Evolutionary conservation across 495 filamentous ascomycete genomes (phyloP), one percentile per base, ranked within the genome.

Genomic region (Penicillium waksmanii): DNA sequence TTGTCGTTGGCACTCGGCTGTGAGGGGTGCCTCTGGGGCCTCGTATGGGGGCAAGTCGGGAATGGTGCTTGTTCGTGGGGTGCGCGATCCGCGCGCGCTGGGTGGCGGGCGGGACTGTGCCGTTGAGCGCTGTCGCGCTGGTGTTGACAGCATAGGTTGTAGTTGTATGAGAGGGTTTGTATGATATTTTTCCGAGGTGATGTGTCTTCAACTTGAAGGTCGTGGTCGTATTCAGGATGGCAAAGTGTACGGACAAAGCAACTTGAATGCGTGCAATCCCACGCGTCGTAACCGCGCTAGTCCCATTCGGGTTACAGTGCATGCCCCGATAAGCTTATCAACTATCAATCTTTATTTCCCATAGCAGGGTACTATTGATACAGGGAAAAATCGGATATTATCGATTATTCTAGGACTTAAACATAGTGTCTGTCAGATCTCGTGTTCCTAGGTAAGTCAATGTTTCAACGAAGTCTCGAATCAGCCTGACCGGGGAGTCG

Each of bases 31-130:
- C 17, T 77, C 63, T 12, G 82, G 85, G 1, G 81, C 66, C 61
- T 90, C 78, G 69, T 91, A 90, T 8, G 75, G 65, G 3, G 87
- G 87, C 9, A 88, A 71, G 0, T 74, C 66, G 12, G 72, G 66
- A 27, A n/a, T n/a, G 25, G 63, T 9, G 31, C 27, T 54, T 17
- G 19, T 13, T 58, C 17, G 58, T 25, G 35, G 21, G n/a, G 46
- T 15, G 27, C 15, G 25, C 61, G 13, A 51, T 53, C 25, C 35
- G 49, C 49, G 56, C 15, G 60, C 52, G 53, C 51, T 62, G 46
- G 64, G 53, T 23, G 63, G 60, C 8, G 65, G 55, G 38, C 61
- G 44, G n/a, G 56, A 57, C 25, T 58, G 63, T 21, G 60, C 40
- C 21, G 53, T 46, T 42, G 60, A 47, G 40, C 58, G 63, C 42